Evolutionary conservation across 441 rosid species (phyloP), one percentile per base, ranked within the genome.

Genomic region (Kokia cookei): DNA sequence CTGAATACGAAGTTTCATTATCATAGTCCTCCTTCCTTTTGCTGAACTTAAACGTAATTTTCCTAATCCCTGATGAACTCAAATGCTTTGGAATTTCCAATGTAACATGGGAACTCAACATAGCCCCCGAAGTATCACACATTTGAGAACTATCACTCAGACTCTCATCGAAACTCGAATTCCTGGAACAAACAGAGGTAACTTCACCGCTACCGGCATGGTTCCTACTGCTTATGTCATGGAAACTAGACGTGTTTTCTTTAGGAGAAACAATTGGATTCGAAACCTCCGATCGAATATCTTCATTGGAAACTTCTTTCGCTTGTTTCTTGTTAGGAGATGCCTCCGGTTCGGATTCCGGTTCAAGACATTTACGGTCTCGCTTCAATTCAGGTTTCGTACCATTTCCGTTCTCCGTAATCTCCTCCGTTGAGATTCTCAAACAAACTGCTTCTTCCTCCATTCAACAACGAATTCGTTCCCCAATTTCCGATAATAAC

Each of bases 61-160:
- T 95, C 81, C 91, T 86, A 70, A 95, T 86, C 55, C 99, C 98
- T 0, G 97, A 83, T 3, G 95, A 77, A 80, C 91, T 90, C 47
- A 83, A 85, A 81, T 93, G 89, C 86, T 90, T 84, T 0, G 98
- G 99, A 77, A 93, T 90, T 85, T 93, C 97, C 84, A 89, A 72
- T 54, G 89, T 91, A 62, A 92, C 93, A 61, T 82, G 84, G 78
- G 93, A 85, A 5, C 82, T 79, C 24, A 84, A 81, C 13, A 71
- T 84, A 73, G 72, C 81, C 78, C 75, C 76, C 15, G 82, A 80
- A 13, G 71, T 61, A 77, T 72, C 82, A 17, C 19, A 60, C 5
- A 59, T 64, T 55, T 22, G 59, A 71, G 75, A 75, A 43, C 72
- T 54, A 47, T 75, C 88, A 67, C 88, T 87, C 63, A 84, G 10